A percentile compares a stretch with the other conserved stretches of the same genome.
Evolutionary conservation across 225 moss, liverwort and hornwort genomes (phyloP).

Genomic region (Anthoceros angustus): DNA sequence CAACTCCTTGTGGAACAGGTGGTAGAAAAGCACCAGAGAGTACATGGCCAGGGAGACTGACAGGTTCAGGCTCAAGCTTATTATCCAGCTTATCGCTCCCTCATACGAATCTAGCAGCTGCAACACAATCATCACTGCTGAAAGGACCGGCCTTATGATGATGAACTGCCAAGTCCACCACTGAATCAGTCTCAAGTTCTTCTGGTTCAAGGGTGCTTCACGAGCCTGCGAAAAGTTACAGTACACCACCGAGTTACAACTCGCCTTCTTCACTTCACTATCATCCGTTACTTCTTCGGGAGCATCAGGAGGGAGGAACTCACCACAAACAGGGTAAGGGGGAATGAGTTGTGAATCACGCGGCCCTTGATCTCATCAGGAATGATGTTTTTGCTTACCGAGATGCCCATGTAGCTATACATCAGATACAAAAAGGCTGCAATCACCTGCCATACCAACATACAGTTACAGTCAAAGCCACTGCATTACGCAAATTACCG

Average conservation of each 20-base stretch:
- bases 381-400: slow-evolving; percentile 36
- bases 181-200: slow-evolving; percentile 65
- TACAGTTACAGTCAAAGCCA: not conserved
- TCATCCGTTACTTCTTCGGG: too few species aligned
- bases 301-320: not conserved
- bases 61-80: slow-evolving; percentile 43
- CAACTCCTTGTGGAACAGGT: slow-evolving; percentile 66
- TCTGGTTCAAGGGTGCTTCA: slow-evolving; percentile 74
- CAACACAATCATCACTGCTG: slow-evolving; percentile 43
- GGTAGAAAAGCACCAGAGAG: slow-evolving; percentile 65
- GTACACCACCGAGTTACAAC: not conserved
- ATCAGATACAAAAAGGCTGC: slow-evolving; percentile 64
- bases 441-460: slow-evolving; percentile 45
- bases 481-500: too few species aligned
- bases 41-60: slow-evolving; percentile 93
- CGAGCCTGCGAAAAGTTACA: slow-evolving; percentile 30
- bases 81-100: slow-evolving; percentile 44
- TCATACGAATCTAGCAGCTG: slow-evolving; percentile 62
- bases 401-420: slow-evolving; percentile 73
- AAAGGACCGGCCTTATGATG: slow-evolving; percentile 54
- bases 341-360: slow-evolving; percentile 65
- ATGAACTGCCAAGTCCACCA: slow-evolving; percentile 97
- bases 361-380: slow-evolving; percentile 92
- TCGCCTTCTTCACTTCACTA: not conserved
- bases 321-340: slow-evolving; percentile 69